A percentile compares a stretch with the other conserved stretches of the same genome.
Conservation (phyloP, 2,329 filamentous ascomycete genomes). For the Penicillium sp. region DNA sequence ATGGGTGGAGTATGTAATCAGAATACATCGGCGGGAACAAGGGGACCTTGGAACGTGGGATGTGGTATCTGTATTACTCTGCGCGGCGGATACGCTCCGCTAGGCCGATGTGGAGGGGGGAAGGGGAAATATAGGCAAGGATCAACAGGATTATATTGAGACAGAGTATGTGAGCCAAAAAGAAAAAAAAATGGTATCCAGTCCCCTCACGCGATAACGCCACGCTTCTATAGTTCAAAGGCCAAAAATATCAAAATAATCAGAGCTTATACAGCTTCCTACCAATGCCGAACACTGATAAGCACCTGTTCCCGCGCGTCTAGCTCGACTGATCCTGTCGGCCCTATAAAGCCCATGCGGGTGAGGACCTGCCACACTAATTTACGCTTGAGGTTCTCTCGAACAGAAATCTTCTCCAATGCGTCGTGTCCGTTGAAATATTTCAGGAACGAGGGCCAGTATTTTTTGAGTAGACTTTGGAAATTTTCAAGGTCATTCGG, state of each 20-base stretch:
- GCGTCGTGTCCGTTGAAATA: conserved; percentile 86
- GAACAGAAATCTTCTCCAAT: conserved; percentile 81
- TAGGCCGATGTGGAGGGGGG: neutral
- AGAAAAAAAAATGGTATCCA: neutral
- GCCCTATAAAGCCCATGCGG: conserved; percentile 65
- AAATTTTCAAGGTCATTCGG: conserved; percentile 25
- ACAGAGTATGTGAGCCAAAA: neutral
- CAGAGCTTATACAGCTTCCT: conserved; percentile 1
- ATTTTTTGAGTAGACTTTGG: conserved; percentile 51
- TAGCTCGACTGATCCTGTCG: conserved; percentile 28
- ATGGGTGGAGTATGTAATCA: conserved; percentile 26
- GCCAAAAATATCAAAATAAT: neutral
- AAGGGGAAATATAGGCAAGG: neutral
- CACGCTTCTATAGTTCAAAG: neutral
- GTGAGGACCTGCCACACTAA: conserved; percentile 53
- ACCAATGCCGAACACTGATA: conserved; percentile 71
- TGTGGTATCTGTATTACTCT: conserved; percentile 4
- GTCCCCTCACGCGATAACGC: neutral
- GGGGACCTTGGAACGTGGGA: conserved; percentile 6
- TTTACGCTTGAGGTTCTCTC: conserved; percentile 84
- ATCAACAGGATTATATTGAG: neutral
- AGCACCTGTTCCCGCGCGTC: conserved; percentile 47
- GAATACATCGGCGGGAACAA: conserved; percentile 13
- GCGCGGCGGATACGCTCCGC: neutral
- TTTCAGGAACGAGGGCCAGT: conserved; percentile 73